These are phyloP conservation scores for Aspergillus tamarii DNA, from an alignment of 2,329 filamentous ascomycete genomes.

Conservation along the genomic window DNA sequence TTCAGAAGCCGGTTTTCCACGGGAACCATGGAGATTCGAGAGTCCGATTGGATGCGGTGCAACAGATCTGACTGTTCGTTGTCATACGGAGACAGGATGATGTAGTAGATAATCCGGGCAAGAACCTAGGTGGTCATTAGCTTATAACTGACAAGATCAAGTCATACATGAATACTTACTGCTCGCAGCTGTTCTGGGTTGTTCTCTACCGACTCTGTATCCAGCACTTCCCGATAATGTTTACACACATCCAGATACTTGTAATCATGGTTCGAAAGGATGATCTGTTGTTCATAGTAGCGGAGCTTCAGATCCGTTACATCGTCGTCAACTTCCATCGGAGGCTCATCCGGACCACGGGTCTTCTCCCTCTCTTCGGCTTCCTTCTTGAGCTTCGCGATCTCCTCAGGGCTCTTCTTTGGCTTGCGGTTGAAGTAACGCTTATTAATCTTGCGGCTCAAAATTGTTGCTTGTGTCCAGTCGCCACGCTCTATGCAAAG, in stretches of 20 bases:
- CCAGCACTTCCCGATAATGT: slow-evolving; percentile 93
- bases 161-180: slow-evolving; percentile 57
- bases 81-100: slow-evolving; percentile 94
- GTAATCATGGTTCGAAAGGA: slow-evolving; percentile 91
- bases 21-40: slow-evolving; percentile 75
- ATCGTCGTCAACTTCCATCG: slow-evolving; percentile 79
- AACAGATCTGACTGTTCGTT: slow-evolving; percentile 98
- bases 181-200: slow-evolving; percentile 83
- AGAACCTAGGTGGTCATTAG: slow-evolving; percentile 65
- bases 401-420: slow-evolving; percentile 85
- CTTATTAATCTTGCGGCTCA: slow-evolving; percentile 96
- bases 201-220: slow-evolving; percentile 93
- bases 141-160: slow-evolving; percentile 8
- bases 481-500: slow-evolving; percentile 95
- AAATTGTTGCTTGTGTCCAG: slow-evolving; percentile 92
- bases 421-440: slow-evolving; percentile 86
- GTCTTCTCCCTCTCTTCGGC: slow-evolving; percentile 75
- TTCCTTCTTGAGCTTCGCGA: slow-evolving; percentile 89
- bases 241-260: slow-evolving; percentile 99
- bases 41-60: slow-evolving; percentile 85
- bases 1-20: slow-evolving; percentile 85
- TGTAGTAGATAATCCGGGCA: slow-evolving; percentile 95
- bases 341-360: slow-evolving; percentile 74
- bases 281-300: slow-evolving; percentile 98
- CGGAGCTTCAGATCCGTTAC: slow-evolving; percentile 94